Base-by-base conservation (phyloP, 805 yeast species). In the Yamadazyma endophytica region DNA sequence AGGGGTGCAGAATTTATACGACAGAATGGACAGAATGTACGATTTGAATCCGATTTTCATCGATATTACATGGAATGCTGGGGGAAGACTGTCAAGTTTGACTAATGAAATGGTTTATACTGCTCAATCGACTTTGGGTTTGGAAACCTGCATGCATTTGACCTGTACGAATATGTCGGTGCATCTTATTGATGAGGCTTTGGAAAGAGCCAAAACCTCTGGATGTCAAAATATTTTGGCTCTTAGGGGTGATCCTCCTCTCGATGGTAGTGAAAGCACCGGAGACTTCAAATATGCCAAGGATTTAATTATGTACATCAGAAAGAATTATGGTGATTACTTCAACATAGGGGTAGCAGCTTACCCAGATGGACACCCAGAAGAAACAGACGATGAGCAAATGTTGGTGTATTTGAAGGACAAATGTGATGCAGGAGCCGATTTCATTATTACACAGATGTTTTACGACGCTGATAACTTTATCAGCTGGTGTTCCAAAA, bases 1-100 rank as follows among this genome's bases (percentile, higher is more conserved):
- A 58, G 98, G 98, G 54, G 92, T 90, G 15, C 96, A 88, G 56
- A 92, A 92, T 55, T 68, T 92, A 37, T 90, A 89, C 63, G 97
- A 92, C 57, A 73, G 98, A 54, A 90, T 92, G 89, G 97, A 92
- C 53, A 77, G 96, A 56, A 92, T 92, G 98, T 87, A 85, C 58
- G 86, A 84, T 43, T 68, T 87, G 47, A 80, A 79, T 42, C 98
- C 98, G 2, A 77, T 84, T 42, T 92, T 92, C 58, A 79, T 92
- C 37, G 98, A 92, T 54, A 84, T 92, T 42, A 92, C 98, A 1
- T 92, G 98, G 98, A 90, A 90, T 51, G 98, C 98, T 3, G 98
- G 98, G 24, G 97, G 97, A 5, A 72, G 94, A 28, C 61, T 82
- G 29, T 79, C 94, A 5, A 77, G 78, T 25, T 64, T 88, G 42